A percentile compares a stretch with the other conserved stretches of the same genome.
phyloP scores from a whole-genome alignment of 2,329 filamentous ascomycete species.

The Phialocephala sp. region DNA sequence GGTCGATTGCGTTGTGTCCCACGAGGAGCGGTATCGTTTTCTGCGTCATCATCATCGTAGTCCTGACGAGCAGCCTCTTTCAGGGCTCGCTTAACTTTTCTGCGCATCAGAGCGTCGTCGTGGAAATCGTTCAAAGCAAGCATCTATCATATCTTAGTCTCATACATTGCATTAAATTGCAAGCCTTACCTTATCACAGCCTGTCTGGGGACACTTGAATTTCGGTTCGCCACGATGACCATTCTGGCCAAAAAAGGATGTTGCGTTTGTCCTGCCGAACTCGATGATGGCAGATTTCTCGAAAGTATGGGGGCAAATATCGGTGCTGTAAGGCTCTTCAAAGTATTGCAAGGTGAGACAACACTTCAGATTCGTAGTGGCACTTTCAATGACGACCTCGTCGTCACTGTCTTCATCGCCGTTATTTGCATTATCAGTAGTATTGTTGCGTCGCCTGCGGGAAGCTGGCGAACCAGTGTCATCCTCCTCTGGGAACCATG shows the following conservation, averaged over 20 bases:
- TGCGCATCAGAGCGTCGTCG: conserved; percentile 60
- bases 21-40: conserved; percentile 41
- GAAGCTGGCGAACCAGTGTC: too few species aligned
- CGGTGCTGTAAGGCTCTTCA: conserved; percentile 69
- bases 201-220: conserved; percentile 67
- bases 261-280: conserved; percentile 41
- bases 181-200: conserved; percentile 62
- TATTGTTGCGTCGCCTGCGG: conserved; percentile 12
- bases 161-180: neutral
- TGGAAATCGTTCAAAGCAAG: conserved; percentile 59
- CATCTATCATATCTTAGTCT: conserved; percentile 45
- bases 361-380: conserved; percentile 70
- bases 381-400: conserved; percentile 70
- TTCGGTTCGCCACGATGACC: conserved; percentile 28
- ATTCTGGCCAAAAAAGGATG: conserved; percentile 13
- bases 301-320: conserved; percentile 74
- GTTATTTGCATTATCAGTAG: neutral
- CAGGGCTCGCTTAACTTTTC: conserved; percentile 62
- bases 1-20: conserved; percentile 32
- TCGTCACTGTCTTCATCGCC: conserved; percentile 55
- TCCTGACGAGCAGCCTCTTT: conserved; percentile 49
- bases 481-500: conserved; percentile 60
- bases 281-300: conserved; percentile 68
- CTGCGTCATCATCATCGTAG: conserved; percentile 44
- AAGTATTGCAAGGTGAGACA: conserved; percentile 70